Base-by-base conservation (phyloP, 495 filamentous ascomycete species). In the Aspergillus mulundensis region DNA sequence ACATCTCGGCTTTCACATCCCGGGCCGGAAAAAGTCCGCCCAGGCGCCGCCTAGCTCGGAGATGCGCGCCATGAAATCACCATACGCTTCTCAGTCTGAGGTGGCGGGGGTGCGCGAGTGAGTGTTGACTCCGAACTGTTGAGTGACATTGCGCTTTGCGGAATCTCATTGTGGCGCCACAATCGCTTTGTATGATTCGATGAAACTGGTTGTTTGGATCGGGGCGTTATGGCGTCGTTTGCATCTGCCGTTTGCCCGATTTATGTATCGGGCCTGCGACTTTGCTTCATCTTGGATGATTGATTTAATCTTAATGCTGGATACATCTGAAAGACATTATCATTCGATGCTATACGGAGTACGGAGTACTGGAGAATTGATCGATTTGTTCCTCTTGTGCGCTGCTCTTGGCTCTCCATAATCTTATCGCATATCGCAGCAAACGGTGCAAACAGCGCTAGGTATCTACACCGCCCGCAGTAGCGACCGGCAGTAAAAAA, bases 21-120 rank as follows among this genome's bases (percentile, higher is more conserved):
- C 83, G 0, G 84, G 88, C 42, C 77, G 88, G 47, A 90, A 90
- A 74, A 78, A 87, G 57, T 87, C 81, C 3, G n/a, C n/a, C 16
- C 86, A 89, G 63, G 90, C 86, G 64, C 87, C 84, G 30, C 84
- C 81, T 59, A 88, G 82, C 1, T 81, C 87, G 21, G 90, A 92
- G 66, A 65, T 92, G 34, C 78, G 82, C 16, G 70, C 72, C 20
- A 84, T 88, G 58, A 73, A 79, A 23, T 51, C 58, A 0, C 64
- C 70, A 20, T 45, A 60, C 15, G 44, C 68, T 28, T 28, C 25
- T 28, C 25, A 28, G 16, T 59, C 55, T 40, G 60, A 64, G 32
- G 62, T 65, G 15, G 54, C 69, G 6, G 73, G 77, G 23, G 63
- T 56, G 24, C 56, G 50, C 28, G 64, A 53, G 48, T 36, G 64